Evolutionary conservation across 192 early-diverging fungal species (phyloP), one percentile per base, ranked within the genome.

Genomic region (Paraglomus brasilianum): DNA sequence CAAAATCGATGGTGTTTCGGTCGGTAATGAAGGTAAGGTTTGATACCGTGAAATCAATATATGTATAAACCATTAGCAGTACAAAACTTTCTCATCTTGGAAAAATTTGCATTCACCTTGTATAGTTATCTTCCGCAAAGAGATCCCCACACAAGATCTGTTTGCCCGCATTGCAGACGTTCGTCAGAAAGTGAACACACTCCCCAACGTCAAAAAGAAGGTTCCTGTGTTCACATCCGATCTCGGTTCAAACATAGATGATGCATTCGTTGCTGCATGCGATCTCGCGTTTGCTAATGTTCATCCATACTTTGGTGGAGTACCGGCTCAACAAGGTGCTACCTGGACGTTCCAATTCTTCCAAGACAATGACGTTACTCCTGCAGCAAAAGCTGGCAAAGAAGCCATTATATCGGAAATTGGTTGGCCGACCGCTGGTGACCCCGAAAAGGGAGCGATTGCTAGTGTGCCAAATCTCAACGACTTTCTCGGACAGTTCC

Each of bases 231-330:
- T 79, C 41, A 76, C 78, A 10, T 79, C 78, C 0, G 78, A 76
- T 70, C 21, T 79, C 13, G 74, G 74, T 24, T 53, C 74, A 0
- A 79, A 79, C 59, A 74, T 63, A n/a, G 49, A 73, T 49, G 66
- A 75, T 44, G 36, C 57, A 1, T 69, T 86, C 11, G 74, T 86
- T 22, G 72, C 80, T 11, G 77, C 82, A 17, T 82, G 82, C 7
- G 88, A 89, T 58, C 76, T 77, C 59, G 79, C 85, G 36, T 80
- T 83, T 73, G 84, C 85, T 67, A 86, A 89, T 59, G 84, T 85
- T 13, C 87, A 87, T 75, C 86, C 88, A 11, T 89, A 86, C 83
- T 89, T 85, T 83, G 86, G 83, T 43, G 82, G 84, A 60, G 74
- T 74, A 17, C 40, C 61, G 39, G 80, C 81, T 11, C 51, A 77